Base-by-base conservation (phyloP, 208 protist genomes). In the Trypanosoma congolense region DNA sequence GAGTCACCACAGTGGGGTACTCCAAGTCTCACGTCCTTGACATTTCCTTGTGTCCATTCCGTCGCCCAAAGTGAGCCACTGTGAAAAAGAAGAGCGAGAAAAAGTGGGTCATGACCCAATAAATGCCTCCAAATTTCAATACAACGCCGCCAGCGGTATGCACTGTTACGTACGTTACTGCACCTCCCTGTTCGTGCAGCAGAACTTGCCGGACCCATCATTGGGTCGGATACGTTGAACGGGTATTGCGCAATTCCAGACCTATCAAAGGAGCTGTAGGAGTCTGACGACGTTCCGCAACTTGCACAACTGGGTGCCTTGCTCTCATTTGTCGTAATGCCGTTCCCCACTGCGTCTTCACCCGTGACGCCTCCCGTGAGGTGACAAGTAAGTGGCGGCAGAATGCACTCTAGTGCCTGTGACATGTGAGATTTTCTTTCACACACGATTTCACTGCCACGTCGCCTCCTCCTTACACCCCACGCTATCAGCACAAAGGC, bases 81-180 rank as follows among this genome's bases (percentile, higher is more conserved):
- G 56, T 90, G 79, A 26, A 84, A 73, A 9, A 90, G 71, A 19
- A 90, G 40, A n/a, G 65, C 63, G 10, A 90, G 77, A 44, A 87
- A 70, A 12, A 90, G 46, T 16, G 62, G 50, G 41, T 90, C 79
- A n/a, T 69, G 76, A 26, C 73, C 69, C n/a, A 90, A 26, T n/a
- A 87, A 53, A n/a, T 51, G 70, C 18, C 83, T 73, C 72, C 76
- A 87, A 3, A 87, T 54, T 9, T 50, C 46, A 33, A 90, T 65
- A 58, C 75, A 83, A 36, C 61, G 70, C 12, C 73, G 70, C 82
- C 82, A 90, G 1, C 77, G 75, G 14, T 25, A 66, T 63, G 45
- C 74, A 73, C 54, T 45, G n/a, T 40, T 2, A 36, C 28, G 18
- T 56, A n/a, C 21, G 19, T 8, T 3, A 59, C 53, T 35, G 19